Evolutionary conservation across 441 rosid species (phyloP), one percentile per base, ranked within the genome.

Genomic region (Syzygium syzygioides): DNA sequence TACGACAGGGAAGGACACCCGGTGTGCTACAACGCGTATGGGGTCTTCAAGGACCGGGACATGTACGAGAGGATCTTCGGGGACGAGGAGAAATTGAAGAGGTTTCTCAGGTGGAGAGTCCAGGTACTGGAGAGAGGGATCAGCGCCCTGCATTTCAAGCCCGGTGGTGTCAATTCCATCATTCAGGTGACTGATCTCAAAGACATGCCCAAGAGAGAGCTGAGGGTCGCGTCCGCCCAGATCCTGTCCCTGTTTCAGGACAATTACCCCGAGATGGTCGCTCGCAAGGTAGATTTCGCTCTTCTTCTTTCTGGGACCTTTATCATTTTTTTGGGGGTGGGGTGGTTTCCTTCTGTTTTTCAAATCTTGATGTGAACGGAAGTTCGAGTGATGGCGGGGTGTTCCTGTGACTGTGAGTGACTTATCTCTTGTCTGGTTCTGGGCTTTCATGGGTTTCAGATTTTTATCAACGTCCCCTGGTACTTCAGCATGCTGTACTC

Each of bases 251-350:
- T 98, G 26, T 97, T 98, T 48, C 99, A 98, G 89, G 99, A 98
- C 88, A 98, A 98, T 92, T 98, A 98, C 90, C 99, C 99, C 41
- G 99, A 98, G 90, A 95, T 97, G 99, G 99, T 98, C 34, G 99
- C 99, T 86, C 95, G 98, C 20, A 97, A 98, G 99, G 99, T 98
- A 91, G 13, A 55, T 41, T 18, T 54, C n/a, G 32, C 45, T 19
- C 1, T 54, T 18, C 18, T 25, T 34, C 57, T 56, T 3, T 37
- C 66, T 76, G 52, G 52, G 83, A 76, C 52, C 18, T 62, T 37
- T 23, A 17, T n/a, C 30, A 25, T 32, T 60, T 2, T 66, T 11
- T 84, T 85, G 62, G 18, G 25, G 5, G 57, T 83, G n/a, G 15
- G 41, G 2, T 64, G 45, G 55, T 53, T 86, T 15, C 55, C 8